Evolutionary conservation across 345 rosid genomes (phyloP).

Genomic region (Eucalyptus albens): DNA sequence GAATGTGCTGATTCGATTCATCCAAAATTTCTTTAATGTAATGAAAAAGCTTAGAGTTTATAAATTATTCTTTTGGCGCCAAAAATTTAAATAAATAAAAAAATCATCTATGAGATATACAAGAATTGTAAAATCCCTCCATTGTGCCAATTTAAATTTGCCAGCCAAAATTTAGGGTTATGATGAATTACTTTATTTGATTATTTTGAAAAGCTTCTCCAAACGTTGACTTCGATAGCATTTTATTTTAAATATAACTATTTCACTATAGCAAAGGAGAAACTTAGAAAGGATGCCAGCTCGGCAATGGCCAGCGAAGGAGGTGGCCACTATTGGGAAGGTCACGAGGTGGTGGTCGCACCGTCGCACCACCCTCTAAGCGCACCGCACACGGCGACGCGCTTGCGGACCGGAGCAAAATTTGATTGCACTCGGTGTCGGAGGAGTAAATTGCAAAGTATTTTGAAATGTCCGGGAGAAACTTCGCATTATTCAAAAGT

Average conservation of each 20-base stretch:
- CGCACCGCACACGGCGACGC: neutral
- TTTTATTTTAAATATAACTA: no score
- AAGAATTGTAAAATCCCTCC: neutral
- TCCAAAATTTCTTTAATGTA: no score
- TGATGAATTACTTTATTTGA: no score
- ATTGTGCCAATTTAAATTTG: neutral
- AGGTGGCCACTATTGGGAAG: neutral
- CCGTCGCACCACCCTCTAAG: neutral
- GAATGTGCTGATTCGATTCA: no score
- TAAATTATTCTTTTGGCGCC: no score
- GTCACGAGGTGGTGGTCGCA: neutral
- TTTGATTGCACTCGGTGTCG: neutral
- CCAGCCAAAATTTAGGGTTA: no score
- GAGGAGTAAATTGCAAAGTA: neutral
- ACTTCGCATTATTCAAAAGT: neutral
- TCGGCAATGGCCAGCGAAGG: neutral
- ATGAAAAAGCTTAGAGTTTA: no score
- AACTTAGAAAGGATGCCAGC: neutral
- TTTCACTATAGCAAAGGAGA: fast-evolving
- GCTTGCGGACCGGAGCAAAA: neutral
- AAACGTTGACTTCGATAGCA: fast-evolving
- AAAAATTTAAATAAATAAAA: no score
- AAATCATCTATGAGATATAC: neutral
- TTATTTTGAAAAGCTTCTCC: fast-evolving
- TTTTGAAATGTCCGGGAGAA: neutral